Conservation (phyloP, 345 rosid species). For the Acer yangbiense region DNA sequence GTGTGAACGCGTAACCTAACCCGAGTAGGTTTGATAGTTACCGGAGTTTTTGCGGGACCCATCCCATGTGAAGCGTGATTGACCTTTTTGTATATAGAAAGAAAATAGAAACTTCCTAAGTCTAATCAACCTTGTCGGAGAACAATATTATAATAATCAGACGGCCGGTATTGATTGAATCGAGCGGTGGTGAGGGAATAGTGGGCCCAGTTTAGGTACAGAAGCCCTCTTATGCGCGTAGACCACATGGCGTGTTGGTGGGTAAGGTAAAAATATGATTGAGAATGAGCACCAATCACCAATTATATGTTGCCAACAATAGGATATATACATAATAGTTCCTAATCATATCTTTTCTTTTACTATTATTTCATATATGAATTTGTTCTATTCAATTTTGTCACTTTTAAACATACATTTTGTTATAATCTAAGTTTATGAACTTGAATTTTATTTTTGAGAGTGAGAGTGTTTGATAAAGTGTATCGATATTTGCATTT, state of each 20-base stretch:
- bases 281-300: background rate
- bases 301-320: background rate
- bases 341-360: no score
- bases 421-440: no score
- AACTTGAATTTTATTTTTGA: no score
- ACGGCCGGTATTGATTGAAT: background rate
- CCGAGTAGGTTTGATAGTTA: background rate
- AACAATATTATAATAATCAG: background rate
- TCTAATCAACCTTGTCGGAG: background rate
- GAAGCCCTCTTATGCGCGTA: background rate
- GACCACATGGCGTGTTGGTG: constrained; percentile 13
- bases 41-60: background rate
- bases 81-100: background rate
- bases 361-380: no score
- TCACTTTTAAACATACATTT: no score
- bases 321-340: background rate
- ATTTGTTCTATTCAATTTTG: no score
- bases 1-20: background rate
- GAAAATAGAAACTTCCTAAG: no score
- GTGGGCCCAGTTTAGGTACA: constrained; percentile 10
- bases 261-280: background rate
- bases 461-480: no score
- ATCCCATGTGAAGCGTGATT: background rate
- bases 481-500: no score
- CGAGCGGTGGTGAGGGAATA: background rate